Base-by-base conservation (phyloP, 2,329 filamentous ascomycete species). In the Curvularia eragrostidis region DNA sequence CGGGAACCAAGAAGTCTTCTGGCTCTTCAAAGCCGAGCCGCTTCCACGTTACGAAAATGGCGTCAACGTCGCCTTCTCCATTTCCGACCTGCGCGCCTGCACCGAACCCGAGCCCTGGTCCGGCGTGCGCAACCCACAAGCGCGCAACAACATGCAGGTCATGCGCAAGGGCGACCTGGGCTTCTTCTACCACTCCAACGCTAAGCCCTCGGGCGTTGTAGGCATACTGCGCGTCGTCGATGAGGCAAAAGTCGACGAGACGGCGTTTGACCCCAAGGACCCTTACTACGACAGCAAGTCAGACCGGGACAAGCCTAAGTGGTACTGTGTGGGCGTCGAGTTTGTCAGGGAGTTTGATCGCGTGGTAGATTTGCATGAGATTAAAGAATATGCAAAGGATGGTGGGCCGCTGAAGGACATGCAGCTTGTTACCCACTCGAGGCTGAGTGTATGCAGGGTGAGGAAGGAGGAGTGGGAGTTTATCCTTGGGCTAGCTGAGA, bases 141-240 rank as follows among this genome's bases (percentile, higher is more conserved):
- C 94, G 6, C 87, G 91, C 24, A 98, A 97, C 71, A 92, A 97
- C 74, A 88, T 99, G 79, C 87, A 91, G 28, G 86, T 87, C 8
- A 99, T 99, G 95, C 93, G 91, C 68, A 87, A 88, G 54, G 93
- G 93, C 49, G 95, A 99, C 72, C 83, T 93, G 30, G 93, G 93
- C 24, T 98, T 99, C 80, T 98, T 99, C 80, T 98, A 98, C 74
- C 94, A 97, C 78, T 96, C 91, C 46, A 96, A 95, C 70, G 95
- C 91, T 78, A 96, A 96, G 74, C 85, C 89, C 23, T 93, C 93
- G 0, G 94, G 91, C 2, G 92, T 98, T 47, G 92, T 89, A 1
- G 93, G 93, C 1, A 86, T 89, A 18, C 93, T 97, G 90, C 90
- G 95, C 70, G 90, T 99, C 62, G 93, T 96, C 15, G 84, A 86